Conservation (phyloP, 768 basidiomycete species). For the Cystobasidium tubakii region DNA sequence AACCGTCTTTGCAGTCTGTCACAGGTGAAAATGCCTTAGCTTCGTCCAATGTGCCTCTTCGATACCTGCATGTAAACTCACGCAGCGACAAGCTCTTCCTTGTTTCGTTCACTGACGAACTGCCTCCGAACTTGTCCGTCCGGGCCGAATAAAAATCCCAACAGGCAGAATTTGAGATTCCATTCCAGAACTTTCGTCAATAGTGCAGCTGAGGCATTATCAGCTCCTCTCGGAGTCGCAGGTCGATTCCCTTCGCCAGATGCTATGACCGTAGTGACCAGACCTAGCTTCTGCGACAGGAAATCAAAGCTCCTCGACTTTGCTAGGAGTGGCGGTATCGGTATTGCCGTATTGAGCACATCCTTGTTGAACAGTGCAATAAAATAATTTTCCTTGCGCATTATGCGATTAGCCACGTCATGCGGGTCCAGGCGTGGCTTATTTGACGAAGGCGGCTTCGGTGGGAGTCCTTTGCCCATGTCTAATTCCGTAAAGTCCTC, state of each 20-base stretch:
- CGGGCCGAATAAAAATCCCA: constrained; percentile 90
- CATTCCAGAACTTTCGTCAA: constrained; percentile 83
- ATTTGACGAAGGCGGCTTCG: background rate
- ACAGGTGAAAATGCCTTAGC: background rate
- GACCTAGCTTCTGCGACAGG: background rate
- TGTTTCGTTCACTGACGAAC: constrained; percentile 79
- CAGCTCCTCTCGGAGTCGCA: constrained; percentile 48
- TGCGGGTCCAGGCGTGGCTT: constrained; percentile 82
- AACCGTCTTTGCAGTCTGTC: constrained; percentile 72
- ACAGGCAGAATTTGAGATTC: constrained; percentile 91
- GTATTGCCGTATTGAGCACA: constrained; percentile 76
- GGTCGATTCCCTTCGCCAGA: constrained; percentile 50
- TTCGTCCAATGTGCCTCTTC: background rate
- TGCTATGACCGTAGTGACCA: constrained; percentile 42
- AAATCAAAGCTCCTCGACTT: constrained; percentile 8
- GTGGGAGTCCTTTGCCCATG: background rate
- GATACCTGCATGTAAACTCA: constrained; percentile 50
- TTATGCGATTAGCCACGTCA: constrained; percentile 93
- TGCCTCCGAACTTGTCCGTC: constrained; percentile 82
- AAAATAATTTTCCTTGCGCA: constrained; percentile 97
- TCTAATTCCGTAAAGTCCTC: constrained; percentile 10
- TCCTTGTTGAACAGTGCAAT: constrained; percentile 98
- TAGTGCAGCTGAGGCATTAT: constrained; percentile 21
- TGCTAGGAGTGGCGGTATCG: constrained; percentile 56
- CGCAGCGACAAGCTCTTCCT: constrained; percentile 73